phyloP scores from a whole-genome alignment of 306 rosid species.

The Malus sieversii region DNA sequence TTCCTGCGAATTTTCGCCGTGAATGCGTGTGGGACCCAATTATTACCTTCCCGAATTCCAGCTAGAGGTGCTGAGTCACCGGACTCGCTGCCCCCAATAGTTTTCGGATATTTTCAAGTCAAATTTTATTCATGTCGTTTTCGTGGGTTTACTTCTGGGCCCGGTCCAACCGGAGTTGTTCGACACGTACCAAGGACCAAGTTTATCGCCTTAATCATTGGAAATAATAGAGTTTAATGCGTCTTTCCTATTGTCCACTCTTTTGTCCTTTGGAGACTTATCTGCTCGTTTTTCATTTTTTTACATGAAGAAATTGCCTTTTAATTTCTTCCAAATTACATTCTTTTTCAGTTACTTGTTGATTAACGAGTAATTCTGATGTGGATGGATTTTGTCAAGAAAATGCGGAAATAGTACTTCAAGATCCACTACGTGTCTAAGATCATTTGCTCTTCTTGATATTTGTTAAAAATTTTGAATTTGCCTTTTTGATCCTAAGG shows the following conservation, averaged over 20 bases:
- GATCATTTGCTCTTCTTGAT: too few species aligned
- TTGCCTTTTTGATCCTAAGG: not conserved
- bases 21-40: slow-evolving; percentile 32
- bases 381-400: not conserved
- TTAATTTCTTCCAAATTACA: not conserved
- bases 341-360: not conserved
- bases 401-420: too few species aligned
- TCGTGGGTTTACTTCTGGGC: not conserved
- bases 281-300: not conserved
- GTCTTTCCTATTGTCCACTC: not conserved
- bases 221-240: not conserved
- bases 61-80: not conserved
- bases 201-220: not conserved
- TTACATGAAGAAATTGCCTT: not conserved
- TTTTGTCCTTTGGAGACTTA: not conserved
- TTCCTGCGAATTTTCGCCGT: slow-evolving; percentile 15
- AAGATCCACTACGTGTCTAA: too few species aligned
- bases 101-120: not conserved
- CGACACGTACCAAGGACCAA: not conserved
- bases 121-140: not conserved
- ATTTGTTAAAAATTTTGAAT: not conserved
- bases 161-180: not conserved
- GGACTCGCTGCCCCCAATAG: not conserved
- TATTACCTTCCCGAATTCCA: not conserved
- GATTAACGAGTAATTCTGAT: not conserved